Evolutionary conservation across 1,284 basidiomycete genomes (phyloP), one percentile per base, ranked within the genome.

Genomic region (Leccinum griseonigrum): DNA sequence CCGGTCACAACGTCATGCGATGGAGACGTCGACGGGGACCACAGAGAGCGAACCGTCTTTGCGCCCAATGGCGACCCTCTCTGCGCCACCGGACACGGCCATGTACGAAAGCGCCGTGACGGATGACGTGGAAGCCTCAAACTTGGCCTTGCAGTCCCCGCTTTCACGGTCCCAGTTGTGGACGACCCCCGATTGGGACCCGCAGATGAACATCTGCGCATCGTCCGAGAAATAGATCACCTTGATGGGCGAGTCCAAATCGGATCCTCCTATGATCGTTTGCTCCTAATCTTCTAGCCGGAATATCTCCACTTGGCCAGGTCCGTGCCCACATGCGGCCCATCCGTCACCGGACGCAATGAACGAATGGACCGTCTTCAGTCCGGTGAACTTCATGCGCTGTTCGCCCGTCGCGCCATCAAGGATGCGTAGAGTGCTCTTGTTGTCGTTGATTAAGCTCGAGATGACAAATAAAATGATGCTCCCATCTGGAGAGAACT

Each of bases 31-130:
- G 61, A 68, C 0, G 68, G 68, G 9, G 7, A 64, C 66, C 69
- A 71, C 14, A 68, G 4, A 53, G 29, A 70, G 3, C 13, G 62
- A 68, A 10, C 66, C 66, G n/a, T 69, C 68, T 40, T 70, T 58
- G 18, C 66, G 58, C 2, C 68, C 66, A 50, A 69, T 61, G 5
- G 54, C 66, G 9, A 69, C 31, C 43, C 34, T 54, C 10, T 36
- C 38, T 18, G 13, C 55, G 3, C 36, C n/a, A 1, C 28, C 3
- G 9, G 59, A 18, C 1, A 31, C 28, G 31, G 5, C 4, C 18
- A 48, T 40, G 32, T 61, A 58, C 5, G 60, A 63, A 22, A 70
- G 61, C 22, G 63, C 60, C 5, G 68, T 69, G 40, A 71, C 68
- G 55, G 11, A 32, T 7, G 61, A 63, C 3, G 58, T 38, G 29